These are phyloP conservation scores for Musa beccarii DNA, from an alignment of 176 grass and related monocot genomes.

Conservation along the genomic window DNA sequence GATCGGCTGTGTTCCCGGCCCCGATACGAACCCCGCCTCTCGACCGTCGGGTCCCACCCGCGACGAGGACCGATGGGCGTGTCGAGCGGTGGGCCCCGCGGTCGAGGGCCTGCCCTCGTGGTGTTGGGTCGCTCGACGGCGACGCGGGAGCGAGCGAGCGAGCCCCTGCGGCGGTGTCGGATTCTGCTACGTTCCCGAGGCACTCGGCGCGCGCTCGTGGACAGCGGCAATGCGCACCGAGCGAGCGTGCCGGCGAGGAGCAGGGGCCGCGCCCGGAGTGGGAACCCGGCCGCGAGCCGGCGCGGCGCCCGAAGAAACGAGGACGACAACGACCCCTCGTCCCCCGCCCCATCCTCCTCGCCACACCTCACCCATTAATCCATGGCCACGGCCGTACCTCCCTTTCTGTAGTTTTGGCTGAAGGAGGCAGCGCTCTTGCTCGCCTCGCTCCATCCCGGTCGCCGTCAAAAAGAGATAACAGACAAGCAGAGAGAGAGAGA, in stretches of 20 bases:
- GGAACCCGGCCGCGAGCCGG: not conserved
- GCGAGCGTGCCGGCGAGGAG: slow-evolving; percentile 3
- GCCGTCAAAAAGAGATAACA: slow-evolving; percentile 14
- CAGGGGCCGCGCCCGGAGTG: not conserved
- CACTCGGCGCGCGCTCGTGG: not conserved
- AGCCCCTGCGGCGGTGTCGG: not conserved
- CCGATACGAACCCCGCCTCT: too few relatives aligned
- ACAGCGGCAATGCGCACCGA: not conserved
- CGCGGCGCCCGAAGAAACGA: not conserved
- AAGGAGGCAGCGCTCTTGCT: not conserved
- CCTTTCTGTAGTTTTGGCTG: not conserved
- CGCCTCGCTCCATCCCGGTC: not conserved
- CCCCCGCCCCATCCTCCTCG: not conserved
- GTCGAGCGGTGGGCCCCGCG: not conserved
- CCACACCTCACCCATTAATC: not conserved
- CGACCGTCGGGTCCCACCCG: too few relatives aligned
- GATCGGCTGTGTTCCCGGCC: not conserved
- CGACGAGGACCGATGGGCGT: not conserved
- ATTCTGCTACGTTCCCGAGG: not conserved
- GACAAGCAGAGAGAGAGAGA: not conserved
- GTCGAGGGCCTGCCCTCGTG: not conserved
- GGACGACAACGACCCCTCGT: not conserved
- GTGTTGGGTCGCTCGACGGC: not conserved
- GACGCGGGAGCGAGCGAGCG: not conserved
- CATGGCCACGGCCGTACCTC: not conserved